phyloP scores from a whole-genome alignment of 1,284 basidiomycete genomes.

The Termitomyces sp. region DNA sequence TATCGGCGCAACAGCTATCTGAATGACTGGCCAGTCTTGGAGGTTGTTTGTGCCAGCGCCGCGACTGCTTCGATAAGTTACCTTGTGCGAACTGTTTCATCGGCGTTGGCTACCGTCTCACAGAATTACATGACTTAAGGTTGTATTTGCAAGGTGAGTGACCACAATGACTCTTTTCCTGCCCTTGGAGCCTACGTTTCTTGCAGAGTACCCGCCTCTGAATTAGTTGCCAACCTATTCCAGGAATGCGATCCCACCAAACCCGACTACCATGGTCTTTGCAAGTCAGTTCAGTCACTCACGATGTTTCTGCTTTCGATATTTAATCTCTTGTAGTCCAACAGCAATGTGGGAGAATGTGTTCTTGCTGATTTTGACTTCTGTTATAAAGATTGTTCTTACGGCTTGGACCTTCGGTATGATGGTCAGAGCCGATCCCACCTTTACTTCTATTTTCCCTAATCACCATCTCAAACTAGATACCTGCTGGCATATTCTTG shows the following conservation, averaged over 20 bases:
- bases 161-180: background rate
- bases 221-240: conserved; percentile 68
- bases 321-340: conserved; percentile 35
- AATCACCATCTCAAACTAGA: conserved; percentile 29
- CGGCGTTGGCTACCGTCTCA: background rate
- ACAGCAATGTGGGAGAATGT: conserved; percentile 63
- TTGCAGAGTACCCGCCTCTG: conserved; percentile 60
- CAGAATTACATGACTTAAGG: conserved; percentile 24
- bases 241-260: conserved; percentile 65
- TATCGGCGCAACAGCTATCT: conserved; percentile 54
- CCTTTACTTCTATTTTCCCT: background rate
- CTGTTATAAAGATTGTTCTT: conserved; percentile 53
- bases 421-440: conserved; percentile 42
- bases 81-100: conserved; percentile 36
- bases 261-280: conserved; percentile 66
- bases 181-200: background rate
- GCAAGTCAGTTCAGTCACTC: conserved; percentile 52
- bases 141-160: conserved; percentile 48
- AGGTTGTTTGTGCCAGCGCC: conserved; percentile 58
- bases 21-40: conserved; percentile 58
- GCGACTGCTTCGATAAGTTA: conserved; percentile 67
- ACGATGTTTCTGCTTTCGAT: background rate
- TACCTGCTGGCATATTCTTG: conserved; percentile 72
- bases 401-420: conserved; percentile 76
- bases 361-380: conserved; percentile 59